Base-by-base conservation (phyloP, 495 filamentous ascomycete species). In the Glonium stellatum region DNA sequence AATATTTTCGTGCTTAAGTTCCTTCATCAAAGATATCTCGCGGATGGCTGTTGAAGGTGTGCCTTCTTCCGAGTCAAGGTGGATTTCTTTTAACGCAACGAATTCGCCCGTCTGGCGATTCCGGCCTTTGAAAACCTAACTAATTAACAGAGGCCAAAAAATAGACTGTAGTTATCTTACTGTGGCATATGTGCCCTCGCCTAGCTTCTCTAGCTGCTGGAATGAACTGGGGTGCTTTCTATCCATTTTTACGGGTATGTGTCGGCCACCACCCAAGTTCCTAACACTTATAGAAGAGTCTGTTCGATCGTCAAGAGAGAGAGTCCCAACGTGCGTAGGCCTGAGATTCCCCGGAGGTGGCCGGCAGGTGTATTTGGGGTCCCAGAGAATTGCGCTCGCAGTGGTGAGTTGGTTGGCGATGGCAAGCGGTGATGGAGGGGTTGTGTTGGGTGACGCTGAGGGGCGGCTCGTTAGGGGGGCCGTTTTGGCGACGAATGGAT, bases 181-280 rank as follows among this genome's bases (percentile, higher is more conserved):
- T 23, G 93, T 98, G 57, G 93, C 93, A 85, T 98, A 98, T 46
- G 93, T 98, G 56, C 93, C 93, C 81, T 98, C 93, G 71, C 93
- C 93, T 62, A 98, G 79, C 87, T 87, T 97, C 76, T 97, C 92
- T 73, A 97, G 84, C 84, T 97, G 92, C 83, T 96, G 92, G 77
- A 97, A 97, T 52, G 90, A 96, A 76, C 88, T 95, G 51, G 90
- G 90, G 67, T 93, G 88, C 67, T 90, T 83, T 66, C 64, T 48
- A 75, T 95, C 90, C 90, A 96, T 96, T 39, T 61, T 77, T 13
- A 31, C 11, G 6, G 54, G 42, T 35, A 72, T 61, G 55, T 64
- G 65, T 42, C 64, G 59, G 52, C 71, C 71, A 31, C 68, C 72
- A 37, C 70, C 70, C 31, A 75, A 55, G 53, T 62, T 69, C 18